Base-by-base conservation (phyloP, 2,329 filamentous ascomycete species). In the Clonostachys byssicola region DNA sequence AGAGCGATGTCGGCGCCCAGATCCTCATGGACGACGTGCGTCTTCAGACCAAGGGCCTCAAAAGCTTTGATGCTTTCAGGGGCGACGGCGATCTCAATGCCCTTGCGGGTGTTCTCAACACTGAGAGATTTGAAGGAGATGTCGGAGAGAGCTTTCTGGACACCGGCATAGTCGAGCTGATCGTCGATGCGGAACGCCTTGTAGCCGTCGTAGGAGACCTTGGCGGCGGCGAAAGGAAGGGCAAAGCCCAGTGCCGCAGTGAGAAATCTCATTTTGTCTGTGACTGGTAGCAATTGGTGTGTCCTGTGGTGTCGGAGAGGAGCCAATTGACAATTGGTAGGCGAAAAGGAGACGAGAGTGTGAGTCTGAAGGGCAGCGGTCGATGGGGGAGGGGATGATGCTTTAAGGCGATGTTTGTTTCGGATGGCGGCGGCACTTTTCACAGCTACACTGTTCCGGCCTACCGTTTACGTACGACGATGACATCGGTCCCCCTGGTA, bases 171-270 rank as follows among this genome's bases (percentile, higher is more conserved):
- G 43, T 67, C 54, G 40, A 63, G 51, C 16, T 60, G 59, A 35
- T 68, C 64, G 8, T 65, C 57, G n/a, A 74, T 56, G 17, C 70
- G 68, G 45, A 69, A 65, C n/a, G 71, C 71, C 51, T 72, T 71
- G 60, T 68, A 71, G 5, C 71, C 71, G 46, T 68, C 59, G 48
- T 75, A 76, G 1, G 64, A 65, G 6, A 68, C 57, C 34, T 48
- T 49, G 14, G 45, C 64, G 81, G 82, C 12, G 83, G 85, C 40
- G 16, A 49, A n/a, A 30, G 44, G 47, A 9, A 49, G 47, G 40
- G 44, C 44, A 9, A 49, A 16, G 34, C 47, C 47, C 44, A 49
- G 34, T 13, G 40, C 34, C 9, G 43, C n/a, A 36, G 33, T 18
- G 23, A 30, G 23, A 30, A 30, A 9, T 30, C 23, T 30, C 23